Evolutionary conservation across 2,329 filamentous ascomycete genomes (phyloP).

Genomic region (Plectosphaerella plurivora): DNA sequence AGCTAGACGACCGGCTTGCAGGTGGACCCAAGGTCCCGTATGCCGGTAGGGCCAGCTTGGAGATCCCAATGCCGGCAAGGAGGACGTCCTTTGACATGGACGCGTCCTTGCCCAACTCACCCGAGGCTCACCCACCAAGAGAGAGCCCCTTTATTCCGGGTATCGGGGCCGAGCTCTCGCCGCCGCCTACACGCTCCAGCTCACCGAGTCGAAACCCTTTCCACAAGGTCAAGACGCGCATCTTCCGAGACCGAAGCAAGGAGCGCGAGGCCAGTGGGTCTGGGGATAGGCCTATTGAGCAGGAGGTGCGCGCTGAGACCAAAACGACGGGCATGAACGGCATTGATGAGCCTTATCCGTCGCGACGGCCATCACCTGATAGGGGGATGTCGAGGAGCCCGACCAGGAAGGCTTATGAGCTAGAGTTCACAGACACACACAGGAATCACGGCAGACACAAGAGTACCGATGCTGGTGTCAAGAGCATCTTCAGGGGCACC

Average conservation of each 20-base stretch:
- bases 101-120: constrained; percentile 45
- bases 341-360: neutral
- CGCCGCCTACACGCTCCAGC: constrained; percentile 54
- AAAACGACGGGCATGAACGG: neutral
- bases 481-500: constrained; percentile 73
- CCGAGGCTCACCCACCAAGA: constrained; percentile 42
- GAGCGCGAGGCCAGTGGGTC: constrained; percentile 34
- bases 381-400: neutral
- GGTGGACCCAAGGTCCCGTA: constrained; percentile 10
- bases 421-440: constrained; percentile 1
- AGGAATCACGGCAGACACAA: neutral
- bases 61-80: constrained; percentile 36
- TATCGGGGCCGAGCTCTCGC: constrained; percentile 60
- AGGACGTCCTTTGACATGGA: constrained; percentile 38
- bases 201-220: constrained; percentile 61
- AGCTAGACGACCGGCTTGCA: constrained; percentile 28
- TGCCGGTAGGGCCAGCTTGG: constrained; percentile 38
- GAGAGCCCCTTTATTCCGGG: constrained; percentile 50
- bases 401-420: neutral
- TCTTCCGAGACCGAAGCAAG: constrained; percentile 50
- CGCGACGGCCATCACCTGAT: neutral
- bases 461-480: constrained; percentile 48
- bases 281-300: constrained; percentile 12
- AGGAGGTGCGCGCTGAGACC: neutral
- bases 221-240: constrained; percentile 45